phyloP scores from a whole-genome alignment of 2,329 filamentous ascomycete species.

The Truncatella angustata region DNA sequence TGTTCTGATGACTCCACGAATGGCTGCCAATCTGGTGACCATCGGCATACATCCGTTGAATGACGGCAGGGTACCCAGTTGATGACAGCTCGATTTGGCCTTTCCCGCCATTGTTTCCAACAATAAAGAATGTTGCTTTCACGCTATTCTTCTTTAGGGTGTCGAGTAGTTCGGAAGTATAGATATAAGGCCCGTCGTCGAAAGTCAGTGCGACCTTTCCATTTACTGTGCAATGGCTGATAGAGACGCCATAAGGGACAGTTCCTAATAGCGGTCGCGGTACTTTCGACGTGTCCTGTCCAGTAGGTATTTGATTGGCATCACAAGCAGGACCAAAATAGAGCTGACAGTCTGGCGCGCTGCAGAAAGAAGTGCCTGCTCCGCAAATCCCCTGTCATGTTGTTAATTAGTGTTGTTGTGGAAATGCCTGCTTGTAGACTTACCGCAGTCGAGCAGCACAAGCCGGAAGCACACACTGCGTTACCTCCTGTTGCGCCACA shows the following conservation, averaged over 20 bases:
- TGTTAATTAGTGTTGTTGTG: conserved; percentile 1
- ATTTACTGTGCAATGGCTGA: conserved; percentile 26
- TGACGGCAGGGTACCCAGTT: conserved; percentile 39
- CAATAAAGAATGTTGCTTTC: conserved; percentile 36
- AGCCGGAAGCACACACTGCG: conserved; percentile 17
- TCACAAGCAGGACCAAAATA: conserved; percentile 28
- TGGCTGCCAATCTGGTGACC: conserved; percentile 48
- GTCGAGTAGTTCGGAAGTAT: conserved; percentile 33
- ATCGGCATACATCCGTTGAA: conserved; percentile 41
- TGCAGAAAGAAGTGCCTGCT: conserved; percentile 20
- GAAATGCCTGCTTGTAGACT: not conserved
- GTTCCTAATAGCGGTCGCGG: conserved; percentile 24
- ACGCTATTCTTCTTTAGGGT: conserved; percentile 29
- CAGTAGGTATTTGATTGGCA: conserved; percentile 25
- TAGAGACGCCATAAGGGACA: conserved; percentile 32
- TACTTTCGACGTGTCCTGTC: conserved; percentile 19
- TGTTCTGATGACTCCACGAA: conserved; percentile 45
- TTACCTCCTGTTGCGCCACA: conserved; percentile 20
- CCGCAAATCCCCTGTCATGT: conserved; percentile 32
- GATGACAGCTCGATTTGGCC: conserved; percentile 35
- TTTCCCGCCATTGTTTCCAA: conserved; percentile 31
- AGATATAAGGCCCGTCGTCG: conserved; percentile 35
- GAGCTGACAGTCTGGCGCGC: conserved; percentile 26
- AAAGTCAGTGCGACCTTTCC: conserved; percentile 35
- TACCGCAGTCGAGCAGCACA: conserved; percentile 23